A percentile compares a stretch with the other conserved stretches of the same genome.
These are phyloP conservation scores for Mrakia hoshinonis DNA, from an alignment of 768 basidiomycete species.

Conservation along the genomic window DNA sequence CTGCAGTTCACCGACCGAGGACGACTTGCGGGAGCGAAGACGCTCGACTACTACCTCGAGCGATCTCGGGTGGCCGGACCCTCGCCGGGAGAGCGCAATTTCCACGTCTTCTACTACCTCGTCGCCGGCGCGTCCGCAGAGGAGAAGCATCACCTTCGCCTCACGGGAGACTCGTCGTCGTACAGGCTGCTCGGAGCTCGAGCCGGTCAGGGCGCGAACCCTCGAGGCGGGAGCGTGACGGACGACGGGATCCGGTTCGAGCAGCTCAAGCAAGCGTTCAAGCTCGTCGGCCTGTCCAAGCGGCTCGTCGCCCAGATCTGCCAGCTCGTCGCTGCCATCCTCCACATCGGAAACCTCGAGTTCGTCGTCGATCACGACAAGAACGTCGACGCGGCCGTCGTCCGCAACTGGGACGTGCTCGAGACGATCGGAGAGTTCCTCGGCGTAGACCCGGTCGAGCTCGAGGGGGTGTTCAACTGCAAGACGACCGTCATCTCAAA, in stretches of 20 bases:
- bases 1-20: constrained; percentile 92
- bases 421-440: constrained; percentile 81
- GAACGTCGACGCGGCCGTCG: constrained; percentile 87
- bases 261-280: constrained; percentile 88
- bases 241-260: constrained; percentile 85
- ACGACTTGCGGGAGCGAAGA: constrained; percentile 78
- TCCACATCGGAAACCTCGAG: constrained; percentile 92
- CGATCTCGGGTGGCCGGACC: constrained; percentile 71
- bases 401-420: constrained; percentile 74
- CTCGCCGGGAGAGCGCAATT: constrained; percentile 79
- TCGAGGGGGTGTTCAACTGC: constrained; percentile 78
- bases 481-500: constrained; percentile 87
- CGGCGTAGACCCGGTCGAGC: constrained; percentile 60
- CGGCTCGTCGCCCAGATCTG: constrained; percentile 89
- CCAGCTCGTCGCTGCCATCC: constrained; percentile 87
- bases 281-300: constrained; percentile 86
- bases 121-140: constrained; percentile 81
- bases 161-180: constrained; percentile 60
- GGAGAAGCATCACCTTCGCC: constrained; percentile 77
- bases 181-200: constrained; percentile 64
- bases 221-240: constrained; percentile 32
- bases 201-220: constrained; percentile 46
- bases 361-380: constrained; percentile 72
- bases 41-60: constrained; percentile 93
- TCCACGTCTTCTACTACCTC: constrained; percentile 96